Base-by-base conservation (phyloP, 805 yeast species). In the Lachancea meyersii region DNA sequence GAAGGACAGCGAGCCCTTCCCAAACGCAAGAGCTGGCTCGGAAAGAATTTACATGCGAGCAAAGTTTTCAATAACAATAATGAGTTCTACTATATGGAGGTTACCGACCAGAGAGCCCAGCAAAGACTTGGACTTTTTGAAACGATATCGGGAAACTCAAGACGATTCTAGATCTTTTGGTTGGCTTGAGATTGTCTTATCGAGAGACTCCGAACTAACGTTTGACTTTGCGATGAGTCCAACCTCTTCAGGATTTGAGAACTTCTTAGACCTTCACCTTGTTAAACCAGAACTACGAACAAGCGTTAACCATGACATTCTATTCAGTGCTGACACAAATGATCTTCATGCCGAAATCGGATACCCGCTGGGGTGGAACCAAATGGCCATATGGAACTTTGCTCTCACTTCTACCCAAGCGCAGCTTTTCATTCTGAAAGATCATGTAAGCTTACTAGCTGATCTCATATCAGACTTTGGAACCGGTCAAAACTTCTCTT, bases 81-180 rank as follows among this genome's bases (percentile, higher is more conserved):
- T 69, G 24, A 94, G 86, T 49, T 86, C 84, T 43, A 64, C 80
- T 1, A 74, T 81, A 5, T 47, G 87, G 32, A 72, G 95, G 48
- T 65, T 89, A 0, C 98, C 98, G 0, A 79, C 85, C 13, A 68
- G 96, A 45, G 98, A 93, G 58, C 66, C 75, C 26, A 84, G 95
- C 49, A 89, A 89, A 59, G 93, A 86, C 58, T 60, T 60, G 2
- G 69, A 56, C n/a, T 73, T 66, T 48, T 34, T 57, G 65, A 55
- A 54, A 27, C 52, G 53, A 20, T 58, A 49, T 39, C 54, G 56
- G 37, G 63, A 62, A 16, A 53, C 61, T 4, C 60, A 64, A n/a
- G 64, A 63, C 40, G 52, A 63, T 4, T 57, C 69, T 2, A 68
- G 93, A 37, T 83, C 95, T 1, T 93, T 83, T 67, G 97, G 96